phyloP scores from a whole-genome alignment of 1,139 yeast species.

The Geotrichum bryndzae region DNA sequence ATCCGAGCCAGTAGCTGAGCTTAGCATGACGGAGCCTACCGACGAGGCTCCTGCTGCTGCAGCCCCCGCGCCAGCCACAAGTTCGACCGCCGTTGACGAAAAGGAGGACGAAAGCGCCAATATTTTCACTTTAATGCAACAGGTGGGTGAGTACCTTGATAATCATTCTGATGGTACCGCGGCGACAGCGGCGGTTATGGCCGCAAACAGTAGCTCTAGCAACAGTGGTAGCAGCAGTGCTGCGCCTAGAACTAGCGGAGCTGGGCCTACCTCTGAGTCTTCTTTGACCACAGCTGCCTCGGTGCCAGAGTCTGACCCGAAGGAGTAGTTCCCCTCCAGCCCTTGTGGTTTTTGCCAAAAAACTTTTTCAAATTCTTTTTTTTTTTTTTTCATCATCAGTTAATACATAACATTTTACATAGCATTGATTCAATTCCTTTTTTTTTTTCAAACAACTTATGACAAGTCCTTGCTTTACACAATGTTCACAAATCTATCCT shows the following conservation, averaged over 20 bases:
- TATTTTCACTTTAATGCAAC: slow-evolving; percentile 11
- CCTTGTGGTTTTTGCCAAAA: too few relatives aligned
- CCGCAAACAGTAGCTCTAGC: background rate
- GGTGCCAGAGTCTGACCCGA: background rate
- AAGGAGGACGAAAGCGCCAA: slow-evolving; percentile 14
- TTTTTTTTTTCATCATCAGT: too few relatives aligned
- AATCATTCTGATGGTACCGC: background rate
- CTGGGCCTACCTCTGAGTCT: background rate
- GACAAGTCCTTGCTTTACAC: too few relatives aligned
- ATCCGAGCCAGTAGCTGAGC: background rate
- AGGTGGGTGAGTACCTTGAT: slow-evolving; percentile 15
- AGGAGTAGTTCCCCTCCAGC: background rate
- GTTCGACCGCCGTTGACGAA: background rate
- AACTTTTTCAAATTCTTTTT: too few relatives aligned
- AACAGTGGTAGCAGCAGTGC: background rate
- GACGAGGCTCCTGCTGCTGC: too few relatives aligned
- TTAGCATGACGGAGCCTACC: background rate
- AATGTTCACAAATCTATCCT: too few relatives aligned
- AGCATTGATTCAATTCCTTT: too few relatives aligned
- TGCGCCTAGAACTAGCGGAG: background rate
- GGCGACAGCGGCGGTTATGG: background rate
- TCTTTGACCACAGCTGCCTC: background rate
- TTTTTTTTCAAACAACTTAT: too few relatives aligned
- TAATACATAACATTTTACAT: too few relatives aligned
- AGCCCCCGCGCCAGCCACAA: background rate